These are phyloP conservation scores for Pyrenophora graminea DNA, from an alignment of 2,329 filamentous ascomycete genomes.

Conservation along the genomic window DNA sequence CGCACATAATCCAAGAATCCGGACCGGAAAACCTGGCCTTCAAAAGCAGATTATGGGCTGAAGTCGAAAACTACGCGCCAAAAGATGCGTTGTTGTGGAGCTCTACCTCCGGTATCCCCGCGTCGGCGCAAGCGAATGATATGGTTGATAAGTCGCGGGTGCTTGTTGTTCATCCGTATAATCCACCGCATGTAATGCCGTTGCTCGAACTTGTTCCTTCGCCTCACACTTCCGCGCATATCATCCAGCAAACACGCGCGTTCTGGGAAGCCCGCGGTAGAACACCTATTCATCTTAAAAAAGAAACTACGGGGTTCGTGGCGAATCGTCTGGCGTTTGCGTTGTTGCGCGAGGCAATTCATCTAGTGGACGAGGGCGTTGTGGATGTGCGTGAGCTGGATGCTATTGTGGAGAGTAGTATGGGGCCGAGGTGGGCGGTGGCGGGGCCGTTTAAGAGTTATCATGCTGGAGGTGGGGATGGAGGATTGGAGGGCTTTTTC, in stretches of 20 bases:
- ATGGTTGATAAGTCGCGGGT: conserved; percentile 54
- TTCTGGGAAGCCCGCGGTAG: conserved; percentile 54
- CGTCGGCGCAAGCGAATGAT: conserved; percentile 52
- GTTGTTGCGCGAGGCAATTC: conserved; percentile 59
- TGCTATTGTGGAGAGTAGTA: conserved; percentile 46
- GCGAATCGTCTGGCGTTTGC: conserved; percentile 63
- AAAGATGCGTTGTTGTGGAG: conserved; percentile 59
- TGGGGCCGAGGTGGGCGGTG: conserved; percentile 33
- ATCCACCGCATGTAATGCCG: conserved; percentile 66
- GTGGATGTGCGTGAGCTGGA: conserved; percentile 59
- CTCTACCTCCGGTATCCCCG: conserved; percentile 62
- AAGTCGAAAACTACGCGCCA: conserved; percentile 54
- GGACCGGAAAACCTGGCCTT: conserved; percentile 59
- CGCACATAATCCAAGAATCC: conserved; percentile 63
- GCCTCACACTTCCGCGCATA: conserved; percentile 46
- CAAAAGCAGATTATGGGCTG: conserved; percentile 57
- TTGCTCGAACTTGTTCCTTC: conserved; percentile 62
- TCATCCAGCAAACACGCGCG: conserved; percentile 48
- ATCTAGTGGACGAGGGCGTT: conserved; percentile 58
- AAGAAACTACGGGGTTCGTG: conserved; percentile 61
- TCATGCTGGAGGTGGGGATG: conserved; percentile 61
- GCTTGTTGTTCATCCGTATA: conserved; percentile 64
- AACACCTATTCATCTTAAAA: conserved; percentile 56
- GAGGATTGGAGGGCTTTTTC: conserved; percentile 58
- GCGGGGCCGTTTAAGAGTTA: conserved; percentile 63